These are phyloP conservation scores for Phaeoacremonium minimum DNA, from an alignment of 2,329 filamentous ascomycete species.

Conservation along the genomic window DNA sequence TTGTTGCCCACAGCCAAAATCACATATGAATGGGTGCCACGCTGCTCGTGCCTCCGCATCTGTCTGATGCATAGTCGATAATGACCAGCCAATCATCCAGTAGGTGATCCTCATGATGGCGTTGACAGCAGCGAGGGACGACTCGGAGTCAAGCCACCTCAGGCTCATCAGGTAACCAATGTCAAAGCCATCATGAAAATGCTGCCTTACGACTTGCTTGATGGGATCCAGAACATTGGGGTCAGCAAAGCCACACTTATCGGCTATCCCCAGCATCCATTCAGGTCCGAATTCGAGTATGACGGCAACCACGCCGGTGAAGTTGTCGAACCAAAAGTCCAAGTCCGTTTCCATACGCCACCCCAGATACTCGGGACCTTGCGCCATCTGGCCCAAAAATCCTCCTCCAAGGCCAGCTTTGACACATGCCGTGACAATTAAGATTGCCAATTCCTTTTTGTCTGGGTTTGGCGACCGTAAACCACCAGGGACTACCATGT, in stretches of 20 bases:
- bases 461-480: background rate
- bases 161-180: background rate
- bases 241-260: background rate
- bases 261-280: background rate
- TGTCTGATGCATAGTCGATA: background rate
- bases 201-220: background rate
- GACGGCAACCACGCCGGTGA: background rate
- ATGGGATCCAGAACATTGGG: background rate
- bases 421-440: background rate
- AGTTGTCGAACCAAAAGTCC: background rate
- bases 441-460: background rate
- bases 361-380: background rate
- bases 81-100: background rate
- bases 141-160: background rate
- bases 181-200: background rate
- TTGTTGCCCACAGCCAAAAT: background rate
- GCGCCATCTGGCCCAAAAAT: background rate
- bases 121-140: background rate
- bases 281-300: background rate
- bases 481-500: background rate
- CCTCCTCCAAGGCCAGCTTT: background rate
- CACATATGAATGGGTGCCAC: background rate
- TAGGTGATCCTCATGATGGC: background rate
- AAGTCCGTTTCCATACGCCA: background rate
- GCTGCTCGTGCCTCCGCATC: background rate